These are phyloP conservation scores for Phaeosphaeria sp. DNA, from an alignment of 2,329 filamentous ascomycete species.

Conservation along the genomic window DNA sequence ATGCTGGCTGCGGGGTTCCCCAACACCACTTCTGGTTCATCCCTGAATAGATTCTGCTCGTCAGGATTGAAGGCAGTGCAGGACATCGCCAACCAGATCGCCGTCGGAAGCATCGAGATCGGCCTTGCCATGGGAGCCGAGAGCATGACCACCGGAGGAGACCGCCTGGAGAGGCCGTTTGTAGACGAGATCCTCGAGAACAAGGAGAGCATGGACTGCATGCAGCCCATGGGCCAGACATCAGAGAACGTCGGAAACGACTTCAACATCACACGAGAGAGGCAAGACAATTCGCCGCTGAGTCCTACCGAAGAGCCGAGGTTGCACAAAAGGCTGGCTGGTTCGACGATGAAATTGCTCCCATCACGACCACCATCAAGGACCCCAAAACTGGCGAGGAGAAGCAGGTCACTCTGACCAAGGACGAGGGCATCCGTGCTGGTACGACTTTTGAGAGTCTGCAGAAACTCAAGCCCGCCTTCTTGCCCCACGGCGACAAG, in stretches of 20 bases:
- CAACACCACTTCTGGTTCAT: constrained; percentile 81
- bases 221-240: constrained; percentile 97
- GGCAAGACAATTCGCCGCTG: constrained; percentile 86
- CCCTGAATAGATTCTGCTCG: constrained; percentile 95
- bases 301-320: constrained; percentile 88
- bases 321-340: constrained; percentile 86
- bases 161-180: constrained; percentile 74
- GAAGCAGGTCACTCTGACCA: constrained; percentile 78
- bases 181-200: constrained; percentile 75
- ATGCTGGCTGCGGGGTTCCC: constrained; percentile 91
- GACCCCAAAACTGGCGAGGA: constrained; percentile 80
- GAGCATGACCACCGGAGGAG: constrained; percentile 79
- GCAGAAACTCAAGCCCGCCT: constrained; percentile 85
- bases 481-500: constrained; percentile 84
- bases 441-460: constrained; percentile 87
- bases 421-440: constrained; percentile 88
- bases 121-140: constrained; percentile 90
- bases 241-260: constrained; percentile 94
- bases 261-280: constrained; percentile 81
- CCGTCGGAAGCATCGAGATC: constrained; percentile 78
- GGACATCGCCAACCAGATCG: constrained; percentile 90
- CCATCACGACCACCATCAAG: constrained; percentile 82
- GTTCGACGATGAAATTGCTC: constrained; percentile 93
- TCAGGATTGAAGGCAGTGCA: constrained; percentile 94
- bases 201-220: constrained; percentile 83